phyloP scores from a whole-genome alignment of 2,329 filamentous ascomycete species.

The Epichloe uncinata region DNA sequence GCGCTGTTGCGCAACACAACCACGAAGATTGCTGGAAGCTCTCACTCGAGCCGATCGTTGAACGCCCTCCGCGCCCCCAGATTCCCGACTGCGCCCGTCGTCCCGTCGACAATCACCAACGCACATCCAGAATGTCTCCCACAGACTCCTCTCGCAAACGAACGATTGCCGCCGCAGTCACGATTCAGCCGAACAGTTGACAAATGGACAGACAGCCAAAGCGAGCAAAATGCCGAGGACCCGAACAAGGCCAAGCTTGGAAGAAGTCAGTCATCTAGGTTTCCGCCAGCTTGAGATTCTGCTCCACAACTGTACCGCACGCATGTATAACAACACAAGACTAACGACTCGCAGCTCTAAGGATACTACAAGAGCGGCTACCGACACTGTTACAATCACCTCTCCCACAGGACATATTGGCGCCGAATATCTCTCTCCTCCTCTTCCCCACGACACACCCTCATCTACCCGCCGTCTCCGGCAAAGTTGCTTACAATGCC shows the following conservation, averaged over 20 bases:
- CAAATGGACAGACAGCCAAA: conserved; percentile 13
- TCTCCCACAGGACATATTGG: conserved; percentile 61
- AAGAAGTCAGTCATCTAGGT: conserved; percentile 34
- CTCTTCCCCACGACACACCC: conserved; percentile 68
- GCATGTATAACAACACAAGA: neutral
- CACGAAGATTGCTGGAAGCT: conserved; percentile 11
- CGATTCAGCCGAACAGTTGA: conserved; percentile 21
- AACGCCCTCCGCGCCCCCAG: neutral
- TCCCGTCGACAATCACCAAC: neutral
- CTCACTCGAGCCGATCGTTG: neutral
- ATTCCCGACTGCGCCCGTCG: neutral
- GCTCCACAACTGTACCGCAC: too few species aligned
- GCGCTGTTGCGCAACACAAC: conserved; percentile 12
- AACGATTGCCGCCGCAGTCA: conserved; percentile 6
- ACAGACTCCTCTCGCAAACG: conserved; percentile 2
- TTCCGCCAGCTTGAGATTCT: too few species aligned
- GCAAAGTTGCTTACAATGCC: conserved; percentile 79
- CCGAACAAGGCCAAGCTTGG: conserved; percentile 50
- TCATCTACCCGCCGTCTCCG: conserved; percentile 83
- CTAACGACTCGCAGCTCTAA: conserved; percentile 34
- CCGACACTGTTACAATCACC: conserved; percentile 54
- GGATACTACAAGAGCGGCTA: conserved; percentile 52
- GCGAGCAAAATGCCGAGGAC: conserved; percentile 27
- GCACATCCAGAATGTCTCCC: neutral
- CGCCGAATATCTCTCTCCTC: conserved; percentile 57